Percentiles rank a stretch among this genome's conserved stretches.
Evolutionary conservation across 1,284 basidiomycete species (phyloP).

Genomic region (Marasmius fiardii): DNA sequence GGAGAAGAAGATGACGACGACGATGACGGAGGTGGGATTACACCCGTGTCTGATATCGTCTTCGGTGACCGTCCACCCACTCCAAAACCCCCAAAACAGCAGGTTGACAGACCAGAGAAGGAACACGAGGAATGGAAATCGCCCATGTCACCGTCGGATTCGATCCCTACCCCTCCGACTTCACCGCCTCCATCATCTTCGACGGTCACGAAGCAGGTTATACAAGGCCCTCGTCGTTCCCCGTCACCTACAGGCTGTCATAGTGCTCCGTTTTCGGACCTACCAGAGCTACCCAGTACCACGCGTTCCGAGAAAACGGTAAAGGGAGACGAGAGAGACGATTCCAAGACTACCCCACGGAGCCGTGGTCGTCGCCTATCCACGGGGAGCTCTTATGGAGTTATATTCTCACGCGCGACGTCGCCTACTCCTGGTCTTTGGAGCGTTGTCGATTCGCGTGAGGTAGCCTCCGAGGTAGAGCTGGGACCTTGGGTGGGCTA

Average conservation of each 20-base stretch:
- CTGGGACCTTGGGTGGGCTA: background rate
- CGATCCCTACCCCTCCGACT: background rate
- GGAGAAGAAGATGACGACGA: background rate
- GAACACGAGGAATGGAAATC: background rate
- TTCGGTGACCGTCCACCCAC: background rate
- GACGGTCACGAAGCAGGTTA: background rate
- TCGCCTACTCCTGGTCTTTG: background rate
- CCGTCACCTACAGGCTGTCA: no score
- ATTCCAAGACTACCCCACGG: no score
- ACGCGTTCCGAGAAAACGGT: no score
- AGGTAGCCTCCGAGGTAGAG: background rate
- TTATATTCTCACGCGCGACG: background rate
- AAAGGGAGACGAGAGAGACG: no score
- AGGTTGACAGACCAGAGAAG: background rate
- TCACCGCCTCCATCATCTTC: background rate
- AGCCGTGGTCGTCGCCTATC: no score
- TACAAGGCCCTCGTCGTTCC: no score
- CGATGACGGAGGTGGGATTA: background rate
- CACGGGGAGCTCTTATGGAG: background rate
- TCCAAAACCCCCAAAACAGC: background rate
- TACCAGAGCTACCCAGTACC: no score
- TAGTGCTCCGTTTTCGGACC: no score
- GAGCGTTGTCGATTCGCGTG: background rate
- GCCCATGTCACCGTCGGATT: background rate
- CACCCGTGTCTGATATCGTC: background rate